Evolutionary conservation across 108 stramenopile species (phyloP).

Genomic region (Mediolabrus comicus): DNA sequence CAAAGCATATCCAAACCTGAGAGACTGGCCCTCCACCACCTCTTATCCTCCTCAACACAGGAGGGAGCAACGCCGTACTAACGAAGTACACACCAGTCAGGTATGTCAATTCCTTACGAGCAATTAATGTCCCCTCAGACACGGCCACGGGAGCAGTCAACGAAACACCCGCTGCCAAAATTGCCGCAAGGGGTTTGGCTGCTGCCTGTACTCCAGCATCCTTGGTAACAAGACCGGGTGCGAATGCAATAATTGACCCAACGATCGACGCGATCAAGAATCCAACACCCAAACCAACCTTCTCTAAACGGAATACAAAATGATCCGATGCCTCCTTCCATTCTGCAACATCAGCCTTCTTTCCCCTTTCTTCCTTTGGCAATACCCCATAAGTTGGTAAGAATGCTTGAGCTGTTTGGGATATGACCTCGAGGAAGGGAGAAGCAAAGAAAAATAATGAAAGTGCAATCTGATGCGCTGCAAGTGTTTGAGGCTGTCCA

Average conservation of each 20-base stretch:
- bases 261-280: slow-evolving; percentile 61
- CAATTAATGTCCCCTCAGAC: slow-evolving; percentile 79
- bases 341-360: slow-evolving; percentile 28
- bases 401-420: slow-evolving; percentile 83
- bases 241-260: slow-evolving; percentile 65
- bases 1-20: slow-evolving; percentile 84
- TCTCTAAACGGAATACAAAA: slow-evolving; percentile 49
- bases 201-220: slow-evolving; percentile 66
- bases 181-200: slow-evolving; percentile 74
- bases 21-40: slow-evolving; percentile 60
- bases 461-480: slow-evolving; percentile 83
- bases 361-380: slow-evolving; percentile 14
- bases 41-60: slow-evolving; percentile 67
- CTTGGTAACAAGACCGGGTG: slow-evolving; percentile 64
- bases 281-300: slow-evolving; percentile 61
- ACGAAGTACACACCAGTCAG: slow-evolving; percentile 73
- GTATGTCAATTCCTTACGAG: slow-evolving; percentile 68
- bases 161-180: slow-evolving; percentile 68
- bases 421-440: slow-evolving; percentile 88
- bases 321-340: slow-evolving; percentile 56
- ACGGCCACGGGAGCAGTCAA: slow-evolving; percentile 86
- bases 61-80: slow-evolving; percentile 75
- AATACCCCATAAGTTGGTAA: slow-evolving; percentile 51
- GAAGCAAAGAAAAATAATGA: slow-evolving; percentile 80
- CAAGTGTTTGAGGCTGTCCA: slow-evolving; percentile 79